Evolutionary conservation across 495 filamentous ascomycete species (phyloP), one percentile per base, ranked within the genome.

Genomic region (Niebla homalea): DNA sequence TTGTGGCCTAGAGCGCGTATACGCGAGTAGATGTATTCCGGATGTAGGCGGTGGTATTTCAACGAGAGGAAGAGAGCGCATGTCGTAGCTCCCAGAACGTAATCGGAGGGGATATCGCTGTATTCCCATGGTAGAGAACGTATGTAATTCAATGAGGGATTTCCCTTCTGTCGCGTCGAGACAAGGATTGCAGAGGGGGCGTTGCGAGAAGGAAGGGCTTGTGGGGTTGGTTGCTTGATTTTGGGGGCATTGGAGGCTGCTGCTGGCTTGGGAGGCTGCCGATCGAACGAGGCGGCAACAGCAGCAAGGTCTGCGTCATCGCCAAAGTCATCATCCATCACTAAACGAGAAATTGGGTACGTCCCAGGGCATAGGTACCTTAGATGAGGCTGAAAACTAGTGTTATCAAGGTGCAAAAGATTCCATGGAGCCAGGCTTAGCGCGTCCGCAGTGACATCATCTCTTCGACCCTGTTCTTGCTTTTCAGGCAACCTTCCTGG

Each of bases 21-120:
- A 50, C 92, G 86, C 20, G 81, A 85, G 72, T 96, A 96, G 61
- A 99, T 85, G 69, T 99, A 99, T 66, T 97, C 92, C 1, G 92
- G 92, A 64, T 99, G 93, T 42, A 96, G 69, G 11, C 92, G 87
- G 64, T 98, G 92, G 65, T 99, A 99, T 65, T 99, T 99, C 29
- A 99, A 74, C 22, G 84, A 89, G 43, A 98, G 73, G 59, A 97
- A 99, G 6, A 99, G 71, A 1, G 85, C 89, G 55, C 90, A 96
- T 16, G 90, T 90, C 1, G 89, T 96, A 20, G 70, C 58, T 5
- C 92, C 92, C 3, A 99, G 71, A 8, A 86, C 84, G 60, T 94
- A 99, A 66, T 99, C 92, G 16, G 90, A 85, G 0, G 83, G 83
- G 8, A 94, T 95, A 62, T 96, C 89, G 37, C 85, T 85, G 62